Evolutionary conservation across 192 early-diverging fungal genomes (phyloP).

Genomic region (Entomortierella beljakovae): DNA sequence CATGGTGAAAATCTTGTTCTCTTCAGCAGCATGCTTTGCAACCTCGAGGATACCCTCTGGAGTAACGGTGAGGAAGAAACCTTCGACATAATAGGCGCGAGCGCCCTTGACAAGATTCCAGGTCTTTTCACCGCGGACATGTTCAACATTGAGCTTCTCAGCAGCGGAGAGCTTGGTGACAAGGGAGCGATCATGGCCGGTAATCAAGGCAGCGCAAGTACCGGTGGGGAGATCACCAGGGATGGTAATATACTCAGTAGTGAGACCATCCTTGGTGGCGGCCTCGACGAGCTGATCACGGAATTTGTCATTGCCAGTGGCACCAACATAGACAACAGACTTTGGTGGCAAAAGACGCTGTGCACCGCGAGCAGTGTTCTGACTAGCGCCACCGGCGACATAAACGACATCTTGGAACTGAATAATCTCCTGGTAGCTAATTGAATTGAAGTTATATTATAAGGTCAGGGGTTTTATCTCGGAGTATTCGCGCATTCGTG

Average conservation of each 20-base stretch:
- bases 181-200: slow-evolving; percentile 88
- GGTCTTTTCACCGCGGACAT: slow-evolving; percentile 74
- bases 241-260: slow-evolving; percentile 90
- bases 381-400: slow-evolving; percentile 96
- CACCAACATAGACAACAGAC: slow-evolving; percentile 93
- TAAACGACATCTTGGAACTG: slow-evolving; percentile 78
- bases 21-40: slow-evolving; percentile 88
- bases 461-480: too few species aligned
- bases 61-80: slow-evolving; percentile 95
- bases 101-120: slow-evolving; percentile 91
- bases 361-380: slow-evolving; percentile 94
- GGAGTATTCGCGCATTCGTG: too few species aligned
- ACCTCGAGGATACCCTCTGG: slow-evolving; percentile 85
- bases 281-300: slow-evolving; percentile 78
- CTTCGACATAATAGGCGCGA: slow-evolving; percentile 92
- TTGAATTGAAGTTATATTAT: background rate
- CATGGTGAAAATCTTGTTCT: slow-evolving; percentile 88
- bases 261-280: slow-evolving; percentile 86
- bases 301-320: slow-evolving; percentile 89
- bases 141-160: slow-evolving; percentile 68
- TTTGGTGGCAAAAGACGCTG: slow-evolving; percentile 90
- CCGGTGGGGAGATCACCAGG: slow-evolving; percentile 84
- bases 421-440: slow-evolving; percentile 83
- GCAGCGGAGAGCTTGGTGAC: slow-evolving; percentile 96
- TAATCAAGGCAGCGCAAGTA: slow-evolving; percentile 95